phyloP scores from a whole-genome alignment of 169 alveolate species.

The Babesia caballi region DNA sequence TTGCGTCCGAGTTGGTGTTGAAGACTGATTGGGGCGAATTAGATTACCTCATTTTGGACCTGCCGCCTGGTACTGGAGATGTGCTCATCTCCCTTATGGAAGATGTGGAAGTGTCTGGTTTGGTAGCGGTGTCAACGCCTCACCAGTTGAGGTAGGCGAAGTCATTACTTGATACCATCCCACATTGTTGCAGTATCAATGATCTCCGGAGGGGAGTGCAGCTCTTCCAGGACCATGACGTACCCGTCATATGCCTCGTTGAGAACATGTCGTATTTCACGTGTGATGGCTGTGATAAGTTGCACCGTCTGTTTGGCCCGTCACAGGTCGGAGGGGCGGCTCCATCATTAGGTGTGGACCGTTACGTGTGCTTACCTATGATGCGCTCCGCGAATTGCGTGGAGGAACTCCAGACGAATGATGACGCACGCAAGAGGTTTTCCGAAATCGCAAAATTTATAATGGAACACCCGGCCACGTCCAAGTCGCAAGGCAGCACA shows the following conservation, averaged over 20 bases:
- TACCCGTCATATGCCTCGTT: slow-evolving; percentile 90
- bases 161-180: slow-evolving; percentile 86
- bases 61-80: slow-evolving; percentile 99
- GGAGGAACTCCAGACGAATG: not conserved
- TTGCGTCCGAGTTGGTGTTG: slow-evolving; percentile 86
- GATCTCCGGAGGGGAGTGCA: slow-evolving; percentile 94
- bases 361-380: slow-evolving; percentile 2
- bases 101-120: slow-evolving; percentile 85
- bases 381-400: slow-evolving; percentile 1
- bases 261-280: slow-evolving; percentile 93
- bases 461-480: not conserved
- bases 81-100: slow-evolving; percentile 94
- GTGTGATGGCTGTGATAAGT: slow-evolving; percentile 70
- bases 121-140: slow-evolving; percentile 82
- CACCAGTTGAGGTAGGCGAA: slow-evolving; percentile 70
- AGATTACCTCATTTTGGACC: slow-evolving; percentile 95
- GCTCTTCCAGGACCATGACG: slow-evolving; percentile 88
- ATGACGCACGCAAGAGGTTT: not conserved
- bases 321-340: slow-evolving; percentile 1
- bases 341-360: not conserved
- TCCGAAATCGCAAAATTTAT: not conserved
- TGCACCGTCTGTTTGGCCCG: slow-evolving; percentile 33
- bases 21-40: slow-evolving; percentile 96
- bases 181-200: slow-evolving; percentile 84
- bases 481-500: not conserved